Percentiles rank a stretch among this genome's conserved stretches.
phyloP scores from a whole-genome alignment of 345 rosid species.

The Mangifera indica region DNA sequence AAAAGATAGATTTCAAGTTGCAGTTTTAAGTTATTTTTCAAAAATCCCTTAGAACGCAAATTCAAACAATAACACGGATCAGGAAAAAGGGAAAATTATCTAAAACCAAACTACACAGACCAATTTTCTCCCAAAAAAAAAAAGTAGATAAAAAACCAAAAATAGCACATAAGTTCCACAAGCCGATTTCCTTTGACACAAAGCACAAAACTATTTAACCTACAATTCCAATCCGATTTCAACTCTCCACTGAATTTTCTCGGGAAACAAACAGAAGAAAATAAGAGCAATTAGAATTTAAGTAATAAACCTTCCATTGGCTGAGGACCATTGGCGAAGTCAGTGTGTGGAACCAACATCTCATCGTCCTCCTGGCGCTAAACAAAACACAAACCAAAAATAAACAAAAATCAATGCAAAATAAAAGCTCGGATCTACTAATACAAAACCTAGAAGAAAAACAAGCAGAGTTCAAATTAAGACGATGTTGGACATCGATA shows the following conservation, averaged over 20 bases:
- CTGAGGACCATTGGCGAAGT: constrained; percentile 53
- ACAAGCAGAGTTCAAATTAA: constrained; percentile 1
- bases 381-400: constrained; percentile 7
- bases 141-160: too few species aligned
- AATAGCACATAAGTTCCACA: neutral
- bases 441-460: constrained; percentile 36
- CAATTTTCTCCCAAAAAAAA: too few species aligned
- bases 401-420: constrained; percentile 2
- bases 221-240: neutral
- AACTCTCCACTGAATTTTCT: neutral
- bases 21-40: too few species aligned
- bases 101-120: too few species aligned
- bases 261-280: neutral
- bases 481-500: neutral
- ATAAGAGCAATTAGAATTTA: neutral
- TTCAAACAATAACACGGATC: too few species aligned
- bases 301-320: constrained; percentile 52
- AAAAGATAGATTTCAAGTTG: too few species aligned
- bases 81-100: too few species aligned
- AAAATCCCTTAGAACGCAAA: too few species aligned
- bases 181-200: neutral
- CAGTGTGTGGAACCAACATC: constrained; percentile 64
- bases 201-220: neutral
- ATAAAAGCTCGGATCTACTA: constrained; percentile 37
- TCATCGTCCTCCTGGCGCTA: constrained; percentile 61